Base-by-base conservation (phyloP, 2,329 filamentous ascomycete genomes). In the Zasmidium cellare region DNA sequence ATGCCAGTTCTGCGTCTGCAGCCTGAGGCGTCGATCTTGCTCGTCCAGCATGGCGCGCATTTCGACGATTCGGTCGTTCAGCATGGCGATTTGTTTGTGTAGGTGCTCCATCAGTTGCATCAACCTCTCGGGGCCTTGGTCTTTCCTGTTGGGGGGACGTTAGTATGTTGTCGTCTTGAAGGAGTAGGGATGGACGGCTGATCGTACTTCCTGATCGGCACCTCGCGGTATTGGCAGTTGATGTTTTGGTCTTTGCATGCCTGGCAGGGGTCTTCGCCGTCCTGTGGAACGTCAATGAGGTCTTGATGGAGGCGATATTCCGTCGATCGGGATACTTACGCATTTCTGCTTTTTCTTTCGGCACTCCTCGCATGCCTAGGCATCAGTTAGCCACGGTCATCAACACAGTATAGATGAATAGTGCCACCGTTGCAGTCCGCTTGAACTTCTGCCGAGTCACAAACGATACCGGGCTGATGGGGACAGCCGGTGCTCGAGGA, bases 301-400 rank as follows among this genome's bases (percentile, higher is more conserved):
- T 16, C 3, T 18, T 41, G n/a, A 5, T 18, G 35, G n/a, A 41
- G 35, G 35, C n/a, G 7, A 16, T 41, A 18, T n/a, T 6, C 5
- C 7, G 12, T 28, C 5, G 25, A 28, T 28, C 25, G 11, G 3
- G 35, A 14, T 14, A 41, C 35, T 6, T 41, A 41, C 35, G 23
- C 53, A 56, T 38, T 56, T 56, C 18, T 48, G 46, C 23, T 56
- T 56, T 20, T 46, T 51, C 35, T 56, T 56, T 14, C 53, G 25
- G 53, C 53, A 56, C 22, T 56, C 46, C 41, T 56, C 53, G 35
- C 53, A 56, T 44, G 53, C 53, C 53, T 56, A 46, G 19, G 6
- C 35, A 19, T 19, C 24, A 41, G 35, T 25, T 11, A 52, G 35
- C 20, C 35, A 52, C 2, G 28, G 12, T 9, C 16, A 23, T 25